A percentile compares a stretch with the other conserved stretches of the same genome.
These are phyloP conservation scores for Vitis cinerea DNA, from an alignment of 164 flowering plant genomes.

Conservation along the genomic window DNA sequence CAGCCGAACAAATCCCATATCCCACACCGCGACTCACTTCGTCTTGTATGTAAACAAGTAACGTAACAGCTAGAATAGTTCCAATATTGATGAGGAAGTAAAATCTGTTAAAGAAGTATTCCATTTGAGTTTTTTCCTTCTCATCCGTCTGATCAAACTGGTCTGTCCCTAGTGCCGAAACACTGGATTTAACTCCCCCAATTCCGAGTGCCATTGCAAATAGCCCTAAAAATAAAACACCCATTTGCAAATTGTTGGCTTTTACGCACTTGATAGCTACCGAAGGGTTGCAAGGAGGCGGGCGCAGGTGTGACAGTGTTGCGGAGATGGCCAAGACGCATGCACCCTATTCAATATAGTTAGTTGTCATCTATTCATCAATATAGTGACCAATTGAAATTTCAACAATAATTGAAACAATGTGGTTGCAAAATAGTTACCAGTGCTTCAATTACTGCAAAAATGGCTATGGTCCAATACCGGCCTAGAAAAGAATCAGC, in stretches of 20 bases:
- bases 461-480: slow-evolving; percentile 8
- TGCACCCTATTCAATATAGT: neutral
- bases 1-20: slow-evolving; percentile 20
- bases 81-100: slow-evolving; percentile 24
- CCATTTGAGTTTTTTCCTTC: slow-evolving; percentile 11
- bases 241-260: slow-evolving; percentile 5
- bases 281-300: slow-evolving; percentile 7
- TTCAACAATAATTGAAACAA: no score
- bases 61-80: slow-evolving; percentile 21
- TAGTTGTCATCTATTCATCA: neutral
- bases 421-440: no score
- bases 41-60: slow-evolving; percentile 29
- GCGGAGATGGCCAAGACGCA: slow-evolving; percentile 10
- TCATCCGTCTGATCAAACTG: slow-evolving; percentile 12
- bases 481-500: slow-evolving; percentile 33
- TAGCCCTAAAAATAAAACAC: neutral
- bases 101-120: slow-evolving; percentile 20
- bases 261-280: neutral
- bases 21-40: slow-evolving; percentile 26
- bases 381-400: no score
- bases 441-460: neutral
- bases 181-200: slow-evolving; percentile 14
- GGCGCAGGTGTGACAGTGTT: slow-evolving; percentile 5
- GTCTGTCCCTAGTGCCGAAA: slow-evolving; percentile 12
- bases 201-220: slow-evolving; percentile 3